Percentiles rank a stretch among this genome's conserved stretches.
These are phyloP conservation scores for Aspergillus costaricaensis DNA, from an alignment of 2,329 filamentous ascomycete species.

Conservation along the genomic window DNA sequence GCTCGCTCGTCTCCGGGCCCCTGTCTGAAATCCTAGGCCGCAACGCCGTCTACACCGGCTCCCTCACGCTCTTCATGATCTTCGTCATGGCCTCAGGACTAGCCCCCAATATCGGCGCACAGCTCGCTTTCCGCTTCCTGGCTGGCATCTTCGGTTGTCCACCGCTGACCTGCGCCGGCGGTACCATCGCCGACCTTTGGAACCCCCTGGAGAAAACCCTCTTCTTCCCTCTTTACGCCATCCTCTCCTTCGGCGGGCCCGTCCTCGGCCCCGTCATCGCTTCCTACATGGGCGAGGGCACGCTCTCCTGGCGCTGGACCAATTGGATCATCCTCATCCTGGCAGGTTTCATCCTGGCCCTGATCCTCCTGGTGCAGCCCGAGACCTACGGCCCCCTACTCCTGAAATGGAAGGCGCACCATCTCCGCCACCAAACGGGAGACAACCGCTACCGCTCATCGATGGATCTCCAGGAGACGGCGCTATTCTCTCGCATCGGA, in stretches of 20 bases:
- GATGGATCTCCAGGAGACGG: constrained; percentile 48
- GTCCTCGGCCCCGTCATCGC: constrained; percentile 27
- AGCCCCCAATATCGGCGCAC: constrained; percentile 52
- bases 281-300: constrained; percentile 26
- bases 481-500: constrained; percentile 45
- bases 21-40: constrained; percentile 52
- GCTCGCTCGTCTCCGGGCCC: constrained; percentile 52
- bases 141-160: constrained; percentile 52
- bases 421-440: constrained; percentile 42
- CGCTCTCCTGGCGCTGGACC: constrained; percentile 43
- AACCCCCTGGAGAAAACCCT: constrained; percentile 51
- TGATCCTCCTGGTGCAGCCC: constrained; percentile 49
- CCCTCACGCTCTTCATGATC: constrained; percentile 51
- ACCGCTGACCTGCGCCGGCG: constrained; percentile 50
- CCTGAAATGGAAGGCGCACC: constrained; percentile 48
- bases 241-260: constrained; percentile 44
- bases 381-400: constrained; percentile 54
- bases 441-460: constrained; percentile 52
- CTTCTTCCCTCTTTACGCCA: constrained; percentile 54
- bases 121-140: constrained; percentile 54
- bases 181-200: constrained; percentile 51
- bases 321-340: constrained; percentile 49
- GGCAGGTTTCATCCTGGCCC: constrained; percentile 34
- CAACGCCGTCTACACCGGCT: constrained; percentile 53
- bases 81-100: constrained; percentile 53